phyloP scores from a whole-genome alignment of 1,139 yeast genomes.

The Taiozyma sp. region DNA sequence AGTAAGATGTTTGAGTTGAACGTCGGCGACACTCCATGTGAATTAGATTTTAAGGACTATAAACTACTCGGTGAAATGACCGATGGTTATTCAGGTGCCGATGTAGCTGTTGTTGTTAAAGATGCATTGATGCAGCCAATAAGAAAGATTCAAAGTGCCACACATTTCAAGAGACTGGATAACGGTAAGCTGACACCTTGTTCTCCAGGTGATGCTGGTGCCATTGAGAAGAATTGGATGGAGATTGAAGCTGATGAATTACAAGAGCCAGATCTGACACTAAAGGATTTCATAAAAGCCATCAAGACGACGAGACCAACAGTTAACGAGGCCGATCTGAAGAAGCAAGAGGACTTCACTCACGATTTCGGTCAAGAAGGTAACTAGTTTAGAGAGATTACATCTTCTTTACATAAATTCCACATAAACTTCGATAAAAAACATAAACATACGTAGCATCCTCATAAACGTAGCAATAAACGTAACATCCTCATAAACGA shows the following conservation, averaged over 20 bases:
- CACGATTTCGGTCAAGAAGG: slow-evolving; percentile 97
- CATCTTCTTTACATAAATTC: neutral
- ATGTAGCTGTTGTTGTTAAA: slow-evolving; percentile 92
- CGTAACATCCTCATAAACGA: no score
- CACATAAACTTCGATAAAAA: neutral
- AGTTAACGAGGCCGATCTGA: slow-evolving; percentile 79
- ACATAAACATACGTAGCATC: neutral
- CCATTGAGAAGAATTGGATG: slow-evolving; percentile 90
- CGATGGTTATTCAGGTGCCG: slow-evolving; percentile 97
- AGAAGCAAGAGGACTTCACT: slow-evolving; percentile 83
- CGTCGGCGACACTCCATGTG: slow-evolving; percentile 87
- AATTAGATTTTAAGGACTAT: slow-evolving; percentile 68
- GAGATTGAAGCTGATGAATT: slow-evolving; percentile 86
- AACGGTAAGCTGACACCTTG: slow-evolving; percentile 72
- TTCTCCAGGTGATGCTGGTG: slow-evolving; percentile 90
- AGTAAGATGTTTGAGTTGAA: slow-evolving; percentile 91
- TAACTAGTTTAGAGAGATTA: slow-evolving; percentile 37
- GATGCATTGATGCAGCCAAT: slow-evolving; percentile 99
- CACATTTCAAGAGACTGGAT: slow-evolving; percentile 70
- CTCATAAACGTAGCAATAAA: no score
- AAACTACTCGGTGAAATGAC: slow-evolving; percentile 86
- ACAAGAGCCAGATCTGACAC: slow-evolving; percentile 82
- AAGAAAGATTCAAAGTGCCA: slow-evolving; percentile 91
- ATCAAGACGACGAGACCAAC: slow-evolving; percentile 92
- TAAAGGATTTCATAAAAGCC: slow-evolving; percentile 92